Conservation (phyloP, 2,329 filamentous ascomycete species). For the Diaporthe eres region DNA sequence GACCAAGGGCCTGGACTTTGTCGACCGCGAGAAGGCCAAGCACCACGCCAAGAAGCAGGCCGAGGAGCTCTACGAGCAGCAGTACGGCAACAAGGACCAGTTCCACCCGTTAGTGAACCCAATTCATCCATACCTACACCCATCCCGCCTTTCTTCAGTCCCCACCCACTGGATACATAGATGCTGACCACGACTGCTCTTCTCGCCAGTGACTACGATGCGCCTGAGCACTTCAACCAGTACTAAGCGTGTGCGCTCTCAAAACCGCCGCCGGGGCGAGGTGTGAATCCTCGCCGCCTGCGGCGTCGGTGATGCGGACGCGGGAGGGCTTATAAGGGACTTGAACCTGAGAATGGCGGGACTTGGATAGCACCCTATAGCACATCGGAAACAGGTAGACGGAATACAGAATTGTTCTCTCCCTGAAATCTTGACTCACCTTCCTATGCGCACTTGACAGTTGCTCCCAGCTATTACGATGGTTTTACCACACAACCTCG, state of each 20-base stretch:
- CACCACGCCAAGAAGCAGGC: constrained; percentile 71
- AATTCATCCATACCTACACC: not conserved
- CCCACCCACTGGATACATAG: no score
- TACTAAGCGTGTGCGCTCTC: constrained; percentile 32
- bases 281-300: not conserved
- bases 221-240: constrained; percentile 28
- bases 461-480: not conserved
- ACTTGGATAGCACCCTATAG: constrained; percentile 35
- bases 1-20: constrained; percentile 75
- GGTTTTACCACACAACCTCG: no score
- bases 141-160: not conserved
- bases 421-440: not conserved
- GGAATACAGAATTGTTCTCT: constrained; percentile 28
- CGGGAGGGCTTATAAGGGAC: constrained; percentile 26
- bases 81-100: constrained; percentile 67
- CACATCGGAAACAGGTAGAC: constrained; percentile 38
- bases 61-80: constrained; percentile 72
- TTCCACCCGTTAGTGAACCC: constrained; percentile 68
- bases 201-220: constrained; percentile 34
- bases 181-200: not conserved
- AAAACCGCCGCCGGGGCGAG: constrained; percentile 19
- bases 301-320: constrained; percentile 35
- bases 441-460: not conserved
- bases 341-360: constrained; percentile 40
- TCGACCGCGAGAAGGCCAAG: constrained; percentile 71